A percentile compares a stretch with the other conserved stretches of the same genome.
Evolutionary conservation across 805 yeast species (phyloP).

Genomic region (Zygosaccharomyces bailii): DNA sequence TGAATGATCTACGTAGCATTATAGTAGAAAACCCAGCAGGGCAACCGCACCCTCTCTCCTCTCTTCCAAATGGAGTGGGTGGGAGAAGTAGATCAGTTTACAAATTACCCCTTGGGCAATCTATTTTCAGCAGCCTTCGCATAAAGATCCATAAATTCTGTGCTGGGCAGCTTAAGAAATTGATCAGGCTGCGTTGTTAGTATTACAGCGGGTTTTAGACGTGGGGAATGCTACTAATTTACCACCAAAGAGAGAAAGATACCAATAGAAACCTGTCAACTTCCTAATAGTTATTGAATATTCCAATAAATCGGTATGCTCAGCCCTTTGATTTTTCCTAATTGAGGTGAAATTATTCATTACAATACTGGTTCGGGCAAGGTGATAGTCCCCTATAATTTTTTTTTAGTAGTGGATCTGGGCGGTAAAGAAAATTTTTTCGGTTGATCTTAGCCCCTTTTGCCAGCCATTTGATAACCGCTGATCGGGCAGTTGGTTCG

Average conservation of each 20-base stretch:
- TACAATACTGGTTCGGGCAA: neutral
- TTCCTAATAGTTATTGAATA: neutral
- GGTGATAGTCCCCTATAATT: neutral
- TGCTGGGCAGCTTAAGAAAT: neutral
- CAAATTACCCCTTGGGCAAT: neutral
- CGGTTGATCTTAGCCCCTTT: neutral
- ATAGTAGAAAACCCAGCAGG: neutral
- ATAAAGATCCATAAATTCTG: neutral
- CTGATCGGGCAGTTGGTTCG: neutral
- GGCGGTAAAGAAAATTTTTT: neutral
- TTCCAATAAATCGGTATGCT: neutral
- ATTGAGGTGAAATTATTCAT: neutral
- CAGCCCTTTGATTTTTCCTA: slow-evolving; percentile 4
- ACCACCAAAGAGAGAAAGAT: neutral
- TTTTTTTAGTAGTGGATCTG: slow-evolving; percentile 1
- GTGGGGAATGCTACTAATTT: slow-evolving; percentile 7
- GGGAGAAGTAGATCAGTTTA: neutral
- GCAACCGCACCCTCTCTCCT: neutral
- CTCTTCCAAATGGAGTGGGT: neutral
- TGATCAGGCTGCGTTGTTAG: neutral
- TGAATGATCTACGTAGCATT: neutral
- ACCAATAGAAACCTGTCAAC: neutral
- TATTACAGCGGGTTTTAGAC: neutral
- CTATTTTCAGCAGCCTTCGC: neutral
- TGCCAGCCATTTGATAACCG: slow-evolving; percentile 9